Evolutionary conservation across 2,329 filamentous ascomycete species (phyloP), one percentile per base, ranked within the genome.

Genomic region (Pestalotiopsis sp.): DNA sequence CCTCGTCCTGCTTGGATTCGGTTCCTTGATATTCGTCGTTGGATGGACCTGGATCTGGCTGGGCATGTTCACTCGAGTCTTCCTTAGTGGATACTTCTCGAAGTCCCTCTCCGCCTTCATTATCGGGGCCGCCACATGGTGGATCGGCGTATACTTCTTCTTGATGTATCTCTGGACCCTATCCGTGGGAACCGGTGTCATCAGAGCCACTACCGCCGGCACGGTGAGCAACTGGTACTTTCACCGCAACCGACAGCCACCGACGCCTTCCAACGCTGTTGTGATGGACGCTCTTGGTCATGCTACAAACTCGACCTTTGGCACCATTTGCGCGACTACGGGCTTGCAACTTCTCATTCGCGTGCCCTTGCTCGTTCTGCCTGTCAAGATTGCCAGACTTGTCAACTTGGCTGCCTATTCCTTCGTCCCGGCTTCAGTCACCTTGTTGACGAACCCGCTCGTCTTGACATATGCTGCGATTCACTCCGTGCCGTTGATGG

Each of bases 181-280:
- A 57, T 92, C 93, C 2, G 89, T 98, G 68, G 90, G 97, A 77
- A 92, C 94, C 68, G 94, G 94, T 20, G 88, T 98, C 25, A 95
- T 99, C 79, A 91, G 96, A 69, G 91, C 93, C 25, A 96, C 95
- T 17, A 97, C 95, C 14, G 95, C 94, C 27, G 96, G 96, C 12
- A 97, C 95, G 0, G 95, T 98, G 27, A 97, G 94, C 56, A 96
- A 99, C 80, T 99, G 96, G 96, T 99, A 99, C 81, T 99, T 98
- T 80, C 95, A 98, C 80, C 93, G 96, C 71, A 92, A 97, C 74
- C 90, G 91, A 4, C 88, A 91, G 12, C 94, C 95, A 4, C 86
- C 91, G 9, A 91, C 94, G 2, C 90, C 93, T 0, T 95, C 94
- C 1, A 86, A 87, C 68, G 91, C 95, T 67, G 92, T 98, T 62